These are phyloP conservation scores for Actinomortierella ambigua DNA, from an alignment of 371 early-diverging fungal species.

Conservation along the genomic window DNA sequence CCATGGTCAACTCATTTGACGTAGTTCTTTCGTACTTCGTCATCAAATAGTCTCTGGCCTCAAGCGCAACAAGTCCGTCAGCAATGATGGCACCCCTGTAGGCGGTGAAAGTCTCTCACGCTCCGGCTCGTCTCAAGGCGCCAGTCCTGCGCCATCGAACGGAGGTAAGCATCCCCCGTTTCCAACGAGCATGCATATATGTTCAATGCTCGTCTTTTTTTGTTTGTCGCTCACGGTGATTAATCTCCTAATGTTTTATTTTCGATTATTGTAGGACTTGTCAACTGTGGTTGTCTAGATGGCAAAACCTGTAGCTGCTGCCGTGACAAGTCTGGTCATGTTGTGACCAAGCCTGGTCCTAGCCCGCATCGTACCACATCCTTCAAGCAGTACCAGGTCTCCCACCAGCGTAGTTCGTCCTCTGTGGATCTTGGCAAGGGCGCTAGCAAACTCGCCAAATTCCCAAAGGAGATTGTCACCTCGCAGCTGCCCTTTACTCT, in stretches of 20 bases:
- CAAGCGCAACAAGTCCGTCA: slow-evolving; percentile 22
- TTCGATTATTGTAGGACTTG: slow-evolving; percentile 21
- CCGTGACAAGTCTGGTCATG: slow-evolving; percentile 16
- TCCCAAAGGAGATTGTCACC: not conserved
- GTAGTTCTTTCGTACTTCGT: no score
- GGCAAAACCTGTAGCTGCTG: slow-evolving; percentile 24
- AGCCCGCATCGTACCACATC: slow-evolving; percentile 11
- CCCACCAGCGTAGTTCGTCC: slow-evolving; percentile 22
- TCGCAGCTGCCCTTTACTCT: slow-evolving; percentile 30
- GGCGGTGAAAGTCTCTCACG: slow-evolving; percentile 40
- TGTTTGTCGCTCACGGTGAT: no score
- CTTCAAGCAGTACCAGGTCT: slow-evolving; percentile 18
- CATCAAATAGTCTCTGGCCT: not conserved
- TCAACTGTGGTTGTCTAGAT: slow-evolving; percentile 30
- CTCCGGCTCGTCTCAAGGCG: slow-evolving; percentile 11
- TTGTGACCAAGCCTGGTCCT: slow-evolving; percentile 17
- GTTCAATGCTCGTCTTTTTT: no score
- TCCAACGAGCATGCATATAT: no score
- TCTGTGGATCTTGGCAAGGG: slow-evolving; percentile 40
- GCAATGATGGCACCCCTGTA: slow-evolving; percentile 27
- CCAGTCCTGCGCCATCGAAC: no score
- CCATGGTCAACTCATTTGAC: no score
- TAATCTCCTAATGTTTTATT: not conserved
- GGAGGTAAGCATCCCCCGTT: no score
- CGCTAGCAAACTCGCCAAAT: slow-evolving; percentile 7